Conservation (phyloP, 345 rosid genomes). For the Arabidopsis arenosa region DNA sequence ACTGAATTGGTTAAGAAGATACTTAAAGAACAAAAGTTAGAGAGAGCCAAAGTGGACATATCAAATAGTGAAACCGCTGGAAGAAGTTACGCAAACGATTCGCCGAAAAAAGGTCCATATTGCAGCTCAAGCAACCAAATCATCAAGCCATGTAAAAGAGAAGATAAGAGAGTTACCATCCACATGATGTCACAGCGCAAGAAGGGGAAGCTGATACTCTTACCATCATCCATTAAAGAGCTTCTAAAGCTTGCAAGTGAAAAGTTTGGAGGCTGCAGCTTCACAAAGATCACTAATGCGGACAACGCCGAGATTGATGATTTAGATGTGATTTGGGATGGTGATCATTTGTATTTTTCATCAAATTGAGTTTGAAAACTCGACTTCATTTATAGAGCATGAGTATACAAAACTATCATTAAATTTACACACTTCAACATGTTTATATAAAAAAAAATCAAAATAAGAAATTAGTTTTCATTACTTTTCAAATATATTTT, state of each 20-base stretch:
- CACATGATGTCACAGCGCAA: conserved; percentile 56
- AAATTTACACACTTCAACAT: background rate
- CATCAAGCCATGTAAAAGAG: conserved; percentile 27
- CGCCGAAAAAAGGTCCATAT: conserved; percentile 9
- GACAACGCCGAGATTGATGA: conserved; percentile 88
- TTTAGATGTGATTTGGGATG: conserved; percentile 79
- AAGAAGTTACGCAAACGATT: conserved; percentile 40
- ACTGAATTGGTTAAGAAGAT: conserved; percentile 65
- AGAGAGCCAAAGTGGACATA: conserved; percentile 48
- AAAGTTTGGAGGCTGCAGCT: conserved; percentile 70
- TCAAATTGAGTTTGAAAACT: conserved; percentile 47
- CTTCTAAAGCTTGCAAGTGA: conserved; percentile 83
- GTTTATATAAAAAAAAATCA: too few relatives aligned
- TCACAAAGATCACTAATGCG: conserved; percentile 57
- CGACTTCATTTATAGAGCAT: conserved; percentile 35
- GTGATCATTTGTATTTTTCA: conserved; percentile 85
- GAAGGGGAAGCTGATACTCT: conserved; percentile 65
- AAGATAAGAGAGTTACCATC: conserved; percentile 78
- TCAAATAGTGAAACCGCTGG: conserved; percentile 28
- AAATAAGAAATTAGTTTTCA: too few relatives aligned
- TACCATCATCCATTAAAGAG: conserved; percentile 82
- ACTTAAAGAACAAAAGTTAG: conserved; percentile 62
- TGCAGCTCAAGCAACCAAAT: conserved; percentile 47
- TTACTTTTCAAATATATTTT: too few relatives aligned
- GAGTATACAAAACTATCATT: background rate